Base-by-base conservation (phyloP, 495 filamentous ascomycete species). In the Penicillium robsamsonii region DNA sequence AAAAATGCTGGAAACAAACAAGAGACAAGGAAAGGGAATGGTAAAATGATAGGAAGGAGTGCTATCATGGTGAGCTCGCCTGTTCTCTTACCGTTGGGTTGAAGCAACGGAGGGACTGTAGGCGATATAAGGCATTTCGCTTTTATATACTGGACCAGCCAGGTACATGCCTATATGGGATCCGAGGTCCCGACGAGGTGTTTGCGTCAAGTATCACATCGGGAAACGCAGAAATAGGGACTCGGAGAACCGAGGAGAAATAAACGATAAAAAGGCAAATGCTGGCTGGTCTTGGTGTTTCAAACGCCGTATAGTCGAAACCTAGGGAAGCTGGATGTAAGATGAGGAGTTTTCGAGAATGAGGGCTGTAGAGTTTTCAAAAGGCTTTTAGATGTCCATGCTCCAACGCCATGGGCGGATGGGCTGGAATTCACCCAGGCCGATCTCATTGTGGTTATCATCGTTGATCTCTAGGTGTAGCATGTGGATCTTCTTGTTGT, bases 391-490 rank as follows among this genome's bases (percentile, higher is more conserved):
- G 29, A 79, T 72, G 50, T 79, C 75, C 74, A 79, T 77, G 53
- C 75, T 79, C 75, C 75, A 79, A 56, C 75, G 72, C 70, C 70
- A 77, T 1, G 74, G 74, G 24, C 72, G 73, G 46, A 75, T 62
- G 37, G 62, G 71, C 62, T 79, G 71, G 17, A 76, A 57, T 44
- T 76, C 65, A 25, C 74, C 74, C 43, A 72, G 38, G 10, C 53
- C 70, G 37, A 77, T 50, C 37, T 77, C 72, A 25, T 73, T 68
- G 57, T 60, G 60, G 27, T 42, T 13, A 4, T 70, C 63, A 46
- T 76, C 72, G 43, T 70, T 74, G 55, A 79, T 71, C 62, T 77
- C 74, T 42, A 79, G 30, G 20, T 73, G 75, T n/a, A 77, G 42
- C 29, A 75, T 44, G 10, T 79, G 68, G 35, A 79, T 57, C 20